Evolutionary conservation across 805 yeast genomes (phyloP), one percentile per base, ranked within the genome.

Genomic region (Grigorovia humatica): DNA sequence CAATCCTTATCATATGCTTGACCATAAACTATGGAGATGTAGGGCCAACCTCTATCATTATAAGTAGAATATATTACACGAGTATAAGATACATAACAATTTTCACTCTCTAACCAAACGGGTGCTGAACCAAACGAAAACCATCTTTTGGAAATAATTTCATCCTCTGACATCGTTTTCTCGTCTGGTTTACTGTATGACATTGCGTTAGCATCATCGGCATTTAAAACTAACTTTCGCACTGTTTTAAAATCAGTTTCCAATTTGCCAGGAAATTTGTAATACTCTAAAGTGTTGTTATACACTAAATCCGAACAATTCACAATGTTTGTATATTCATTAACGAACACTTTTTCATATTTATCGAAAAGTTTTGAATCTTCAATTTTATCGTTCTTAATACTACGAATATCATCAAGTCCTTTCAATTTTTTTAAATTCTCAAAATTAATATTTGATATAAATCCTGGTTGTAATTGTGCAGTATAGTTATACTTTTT

Each of bases 381-480:
- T 32, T 32, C 15, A 32, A 11, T 32, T 11, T 30, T 30, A 30
- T 30, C 9, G 32, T 30, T 30, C 9, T 30, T 48, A 40, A n/a
- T 42, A n/a, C 29, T 8, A 29, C 19, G 41, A 7, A 13, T 27
- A n/a, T 9, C 19, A 20, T 6, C 46, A 5, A 9, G n/a, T 27
- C 19, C 19, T 38, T 32, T 48, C 41, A 29, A 9, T 47, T 43
- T 13, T 32, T 13, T 13, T 35, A 19, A 35, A 43, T 38, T 48
- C 49, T 3, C 47, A 3, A 55, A 23, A 43, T 55, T 55, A 20
- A 57, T 17, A 51, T 57, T 57, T 4, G 59, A 53, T 1, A 50
- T 53, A 44, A 35, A 58, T 2, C 56, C 59, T 7, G 44, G 38
- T 32, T 32, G 38, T 8, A 32, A 4, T 32, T 32, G 38, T 13